phyloP scores from a whole-genome alignment of 176 grass and related monocot species.

The Elymus sibiricus region DNA sequence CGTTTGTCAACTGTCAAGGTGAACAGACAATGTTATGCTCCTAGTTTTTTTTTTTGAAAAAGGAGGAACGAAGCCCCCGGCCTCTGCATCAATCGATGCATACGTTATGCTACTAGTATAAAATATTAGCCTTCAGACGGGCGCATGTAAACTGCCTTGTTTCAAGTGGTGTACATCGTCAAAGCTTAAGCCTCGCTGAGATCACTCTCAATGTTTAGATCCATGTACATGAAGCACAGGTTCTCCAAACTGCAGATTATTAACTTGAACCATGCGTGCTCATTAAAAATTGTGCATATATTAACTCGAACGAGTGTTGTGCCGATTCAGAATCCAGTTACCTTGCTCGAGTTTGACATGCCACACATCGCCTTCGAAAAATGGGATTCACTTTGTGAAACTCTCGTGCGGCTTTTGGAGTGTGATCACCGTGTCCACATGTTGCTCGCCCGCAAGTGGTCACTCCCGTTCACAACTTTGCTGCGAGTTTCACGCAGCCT shows the following conservation, averaged over 20 bases:
- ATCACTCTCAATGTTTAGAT: neutral
- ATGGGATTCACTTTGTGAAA: neutral
- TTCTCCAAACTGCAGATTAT: neutral
- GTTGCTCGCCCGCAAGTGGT: conserved; percentile 4
- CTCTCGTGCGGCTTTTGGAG: conserved; percentile 3
- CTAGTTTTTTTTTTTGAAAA: too few relatives aligned
- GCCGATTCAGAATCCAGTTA: conserved; percentile 13
- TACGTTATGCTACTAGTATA: too few relatives aligned
- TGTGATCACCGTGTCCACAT: conserved; percentile 44
- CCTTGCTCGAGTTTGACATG: conserved; percentile 15
- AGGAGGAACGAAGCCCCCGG: too few relatives aligned
- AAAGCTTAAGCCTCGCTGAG: neutral
- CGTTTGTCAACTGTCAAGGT: neutral
- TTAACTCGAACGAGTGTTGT: neutral
- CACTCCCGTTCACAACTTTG: neutral
- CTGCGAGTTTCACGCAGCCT: neutral
- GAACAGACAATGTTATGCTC: neutral
- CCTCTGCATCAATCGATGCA: too few relatives aligned
- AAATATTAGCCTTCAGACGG: neutral
- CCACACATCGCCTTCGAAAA: neutral
- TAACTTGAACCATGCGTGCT: neutral
- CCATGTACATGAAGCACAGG: neutral
- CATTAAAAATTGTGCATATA: neutral
- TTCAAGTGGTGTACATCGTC: conserved; percentile 24
- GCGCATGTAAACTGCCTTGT: neutral